These are phyloP conservation scores for Babesia gibsoni DNA, from an alignment of 169 alveolate genomes.

Conservation along the genomic window DNA sequence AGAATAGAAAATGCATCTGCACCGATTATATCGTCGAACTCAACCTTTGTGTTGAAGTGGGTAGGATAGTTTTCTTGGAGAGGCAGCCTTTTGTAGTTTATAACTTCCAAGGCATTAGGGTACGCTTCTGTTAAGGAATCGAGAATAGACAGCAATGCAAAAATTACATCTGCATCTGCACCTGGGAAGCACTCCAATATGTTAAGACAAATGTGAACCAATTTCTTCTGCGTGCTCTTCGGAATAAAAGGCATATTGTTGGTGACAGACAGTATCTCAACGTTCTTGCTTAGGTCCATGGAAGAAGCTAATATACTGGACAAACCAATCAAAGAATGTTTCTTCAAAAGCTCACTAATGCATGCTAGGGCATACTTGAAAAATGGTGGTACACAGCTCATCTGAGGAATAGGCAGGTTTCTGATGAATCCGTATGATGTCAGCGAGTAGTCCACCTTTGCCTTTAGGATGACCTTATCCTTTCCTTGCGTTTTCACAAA, in stretches of 20 bases:
- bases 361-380: slow-evolving; percentile 53
- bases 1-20: slow-evolving; percentile 35
- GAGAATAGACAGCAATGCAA: slow-evolving; percentile 39
- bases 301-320: not conserved
- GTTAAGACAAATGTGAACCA: slow-evolving; percentile 30
- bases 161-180: slow-evolving; percentile 18
- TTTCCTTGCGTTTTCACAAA: not conserved
- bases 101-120: slow-evolving; percentile 17
- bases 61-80: slow-evolving; percentile 41
- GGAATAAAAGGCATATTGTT: slow-evolving; percentile 1
- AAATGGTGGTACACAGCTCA: slow-evolving; percentile 58
- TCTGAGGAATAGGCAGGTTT: slow-evolving; percentile 34
- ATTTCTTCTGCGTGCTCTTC: slow-evolving; percentile 25
- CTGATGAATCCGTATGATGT: slow-evolving; percentile 33
- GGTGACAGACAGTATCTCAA: slow-evolving; percentile 12
- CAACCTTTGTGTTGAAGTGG: slow-evolving; percentile 14
- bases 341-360: slow-evolving; percentile 41
- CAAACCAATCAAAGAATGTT: slow-evolving; percentile 10
- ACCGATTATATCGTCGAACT: slow-evolving; percentile 8
- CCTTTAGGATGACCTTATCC: not conserved
- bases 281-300: slow-evolving; percentile 28
- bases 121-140: slow-evolving; percentile 34
- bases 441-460: slow-evolving; percentile 16
- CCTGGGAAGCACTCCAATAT: slow-evolving; percentile 61
- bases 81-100: slow-evolving; percentile 25